Base-by-base conservation (phyloP, 2,329 filamentous ascomycete species). In the Nigrograna mackinnonii region DNA sequence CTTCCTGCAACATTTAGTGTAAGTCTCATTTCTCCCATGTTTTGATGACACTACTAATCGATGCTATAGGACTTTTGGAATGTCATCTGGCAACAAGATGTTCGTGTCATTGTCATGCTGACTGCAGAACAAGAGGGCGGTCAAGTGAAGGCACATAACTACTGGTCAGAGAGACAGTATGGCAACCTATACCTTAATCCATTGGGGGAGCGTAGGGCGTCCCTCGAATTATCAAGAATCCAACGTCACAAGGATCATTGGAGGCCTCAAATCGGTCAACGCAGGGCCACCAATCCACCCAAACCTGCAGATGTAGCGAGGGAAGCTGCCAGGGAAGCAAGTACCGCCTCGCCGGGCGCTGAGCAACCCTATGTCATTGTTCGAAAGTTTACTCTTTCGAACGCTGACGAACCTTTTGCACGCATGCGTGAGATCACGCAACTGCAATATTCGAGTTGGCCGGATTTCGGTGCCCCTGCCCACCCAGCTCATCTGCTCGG, bases 11-110 rank as follows among this genome's bases (percentile, higher is more conserved):
- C 94, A 0, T 96, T 95, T 60, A 85, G 89, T 66, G 89, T 92
- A 74, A 76, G 85, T 72, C 14, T 14, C 33, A 11, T 11, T 41
- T 17, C 14, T 26, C 3, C 16, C n/a, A 6, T 6, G 14, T 14
- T 19, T 16, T 14, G n/a, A 30, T 22, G 17, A 18, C 4, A 11
- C 12, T 13, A 37, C 54, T 64, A 50, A 62, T 44, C 37, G 44
- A 43, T 47, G 12, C 17, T 39, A 18, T 54, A 94, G 89, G 94
- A 99, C 67, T 99, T 99, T 64, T 99, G 94, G 94, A 92, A 90
- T 46, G 87, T 96, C 9, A 79, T 97, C 21, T 99, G 94, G 94
- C 91, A 97, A 64, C 89, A 97, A 68, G 91, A 97, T 62, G 86
- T 95, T 3, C 86, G 92, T 38, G 89, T 97, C 19, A 86, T 99